Evolutionary conservation across 441 rosid genomes (phyloP), one percentile per base, ranked within the genome.

Genomic region (Bocquillonia castaneifolia): DNA sequence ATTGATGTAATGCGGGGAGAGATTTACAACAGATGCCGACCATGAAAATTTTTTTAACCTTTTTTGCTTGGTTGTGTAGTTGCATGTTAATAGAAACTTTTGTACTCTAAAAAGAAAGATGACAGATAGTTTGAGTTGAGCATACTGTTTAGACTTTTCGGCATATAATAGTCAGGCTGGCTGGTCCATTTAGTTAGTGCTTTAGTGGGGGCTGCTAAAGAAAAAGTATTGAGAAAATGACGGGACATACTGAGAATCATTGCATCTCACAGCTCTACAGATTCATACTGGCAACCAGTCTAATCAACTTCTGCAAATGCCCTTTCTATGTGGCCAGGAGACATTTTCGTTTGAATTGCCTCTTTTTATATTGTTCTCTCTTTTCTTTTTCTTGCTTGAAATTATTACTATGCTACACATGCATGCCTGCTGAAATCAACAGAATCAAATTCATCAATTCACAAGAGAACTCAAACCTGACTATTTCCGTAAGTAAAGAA

Each of bases 1-100:
- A 76, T 93, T 31, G 96, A 91, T 77, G 75, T 85, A 48, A 80
- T 91, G 88, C 90, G 99, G 54, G 93, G 91, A 72, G 96, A 91
- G 85, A 81, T 93, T 74, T 91, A 79, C 81, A 88, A 73, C 62
- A 42, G 83, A 2, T 93, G 99, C 82, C 80, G 81, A 44, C 70
- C 83, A 17, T 87, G 73, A 82, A 68, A 55, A 48, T 1, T 10
- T n/a, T 14, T 56, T 29, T n/a, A n/a, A 23, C 18, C 52, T 20
- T 59, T 32, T 53, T 56, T 54, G 60, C 55, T n/a, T 44, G 54
- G 39, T 61, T 52, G 48, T 80, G 70, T 74, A 66, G 37, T 44
- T 63, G 8, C 14, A 66, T n/a, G 18, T 44, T 29, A 31, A 28
- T 63, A 64, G 50, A 61, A 59, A 37, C 48, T 67, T 44, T 44